Evolutionary conservation across 1,139 yeast genomes (phyloP), one percentile per base, ranked within the genome.

Genomic region (Scheffersomyces illinoinensis): DNA sequence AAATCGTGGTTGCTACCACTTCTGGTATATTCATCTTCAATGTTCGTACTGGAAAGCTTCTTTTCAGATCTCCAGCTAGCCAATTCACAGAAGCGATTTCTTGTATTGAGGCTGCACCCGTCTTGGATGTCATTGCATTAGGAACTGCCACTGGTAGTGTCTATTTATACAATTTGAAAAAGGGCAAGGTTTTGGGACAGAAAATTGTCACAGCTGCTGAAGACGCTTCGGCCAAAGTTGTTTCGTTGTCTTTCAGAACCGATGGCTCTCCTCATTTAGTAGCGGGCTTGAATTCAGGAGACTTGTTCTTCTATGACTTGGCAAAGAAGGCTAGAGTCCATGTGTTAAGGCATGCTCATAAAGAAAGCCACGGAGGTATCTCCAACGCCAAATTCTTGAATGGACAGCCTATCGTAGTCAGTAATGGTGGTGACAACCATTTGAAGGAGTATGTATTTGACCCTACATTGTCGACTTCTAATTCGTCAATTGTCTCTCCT

Each of bases 391-490:
- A 85, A 55, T 96, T 92, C 73, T 79, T 96, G 61, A 90, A 91
- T 65, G 98, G 98, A 2, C 98, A 95, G 75, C 96, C 99, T 0
- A 88, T 96, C 48, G 79, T 93, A 24, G 88, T 95, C n/a, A 89
- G 97, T 1, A 87, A 90, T 56, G 98, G 99, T 67, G 96, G 92
- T 53, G 99, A 96, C 71, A 96, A 96, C 73, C 86, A 87, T 56
- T 79, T 96, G 65, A 91, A 91, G 66, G 99, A 96, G 74, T 90
- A 82, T 69, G 98, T 93, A 0, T 96, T 96, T 75, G 99, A 95
- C 74, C 97, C 98, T 2, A 84, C 95, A 3, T 78, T 93, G 58
- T 86, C 95, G 0, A 81, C 89, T 18, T 78, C 89, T n/a, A 85
- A 87, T 64, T 74, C 84, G 2, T 76, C 88, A 0, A 86, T 92